Evolutionary conservation across 139 green algal genomes (phyloP).

Genomic region (Limnomonas spitsbergensis): DNA sequence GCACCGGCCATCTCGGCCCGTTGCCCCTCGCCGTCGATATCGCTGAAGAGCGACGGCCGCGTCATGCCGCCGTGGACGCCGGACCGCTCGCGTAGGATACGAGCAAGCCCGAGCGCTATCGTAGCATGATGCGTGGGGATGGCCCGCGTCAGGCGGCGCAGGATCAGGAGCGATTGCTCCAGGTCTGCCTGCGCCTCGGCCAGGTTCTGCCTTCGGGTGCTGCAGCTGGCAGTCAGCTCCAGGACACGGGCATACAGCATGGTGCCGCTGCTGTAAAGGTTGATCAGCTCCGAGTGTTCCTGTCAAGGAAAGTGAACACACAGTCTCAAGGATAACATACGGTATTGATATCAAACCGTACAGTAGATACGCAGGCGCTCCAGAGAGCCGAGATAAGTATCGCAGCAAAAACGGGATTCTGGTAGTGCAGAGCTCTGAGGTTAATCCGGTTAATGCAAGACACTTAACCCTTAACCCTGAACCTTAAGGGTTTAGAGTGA

Average conservation of each 20-base stretch:
- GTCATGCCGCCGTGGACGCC: too few relatives aligned
- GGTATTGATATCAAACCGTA: too few relatives aligned
- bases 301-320: not conserved
- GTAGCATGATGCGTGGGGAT: slow-evolving; percentile 31
- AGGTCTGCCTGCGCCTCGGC: not conserved
- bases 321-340: not conserved
- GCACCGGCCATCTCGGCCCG: not conserved
- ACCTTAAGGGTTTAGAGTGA: too few relatives aligned
- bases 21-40: not conserved
- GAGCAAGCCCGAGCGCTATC: slow-evolving; percentile 23
- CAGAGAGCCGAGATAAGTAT: too few relatives aligned
- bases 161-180: slow-evolving; percentile 28
- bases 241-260: slow-evolving; percentile 26
- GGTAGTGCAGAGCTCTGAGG: too few relatives aligned
- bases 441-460: too few relatives aligned
- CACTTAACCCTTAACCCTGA: too few relatives aligned
- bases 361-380: too few relatives aligned
- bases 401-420: too few relatives aligned
- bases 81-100: slow-evolving; percentile 14
- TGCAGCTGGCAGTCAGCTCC: not conserved
- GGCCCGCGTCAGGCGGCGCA: slow-evolving; percentile 28
- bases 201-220: not conserved
- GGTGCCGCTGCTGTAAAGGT: slow-evolving; percentile 35
- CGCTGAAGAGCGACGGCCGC: too few relatives aligned
- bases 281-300: slow-evolving; percentile 38